Evolutionary conservation across 257 asterid species (phyloP).

Genomic region (Solanum rostratum): DNA sequence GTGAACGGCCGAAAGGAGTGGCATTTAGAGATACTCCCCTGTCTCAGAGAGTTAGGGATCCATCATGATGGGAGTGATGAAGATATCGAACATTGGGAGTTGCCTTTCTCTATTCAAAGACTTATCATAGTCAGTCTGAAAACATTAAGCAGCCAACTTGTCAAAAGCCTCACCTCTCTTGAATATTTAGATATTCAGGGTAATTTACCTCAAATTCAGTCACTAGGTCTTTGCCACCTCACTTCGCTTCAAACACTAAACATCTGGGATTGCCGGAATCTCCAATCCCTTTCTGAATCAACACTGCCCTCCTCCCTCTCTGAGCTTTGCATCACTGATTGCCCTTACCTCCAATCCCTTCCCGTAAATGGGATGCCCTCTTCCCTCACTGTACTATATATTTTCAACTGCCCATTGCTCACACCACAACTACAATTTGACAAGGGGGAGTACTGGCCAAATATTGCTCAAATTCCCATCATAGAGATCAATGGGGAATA

Average conservation of each 20-base stretch:
- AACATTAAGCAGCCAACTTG: not conserved
- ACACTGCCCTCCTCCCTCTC: not conserved
- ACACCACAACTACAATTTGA: no score
- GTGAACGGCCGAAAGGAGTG: not conserved
- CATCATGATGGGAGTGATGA: not conserved
- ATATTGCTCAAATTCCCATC: no score
- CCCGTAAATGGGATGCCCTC: no score
- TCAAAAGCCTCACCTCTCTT: conserved; percentile 3
- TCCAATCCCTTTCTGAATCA: not conserved
- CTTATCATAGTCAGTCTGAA: not conserved
- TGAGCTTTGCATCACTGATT: no score
- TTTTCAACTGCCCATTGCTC: no score
- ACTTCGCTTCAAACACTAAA: not conserved
- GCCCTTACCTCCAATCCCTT: no score
- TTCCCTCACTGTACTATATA: no score
- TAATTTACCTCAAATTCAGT: not conserved
- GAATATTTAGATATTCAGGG: accelerated
- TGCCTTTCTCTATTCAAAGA: not conserved
- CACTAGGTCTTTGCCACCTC: no score
- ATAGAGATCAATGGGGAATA: no score
- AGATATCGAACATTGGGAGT: not conserved
- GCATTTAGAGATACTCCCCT: not conserved
- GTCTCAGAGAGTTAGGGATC: not conserved
- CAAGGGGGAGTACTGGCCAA: no score
- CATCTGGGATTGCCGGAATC: accelerated